Evolutionary conservation across 2,329 filamentous ascomycete genomes (phyloP).

Genomic region (Periconia sp.): DNA sequence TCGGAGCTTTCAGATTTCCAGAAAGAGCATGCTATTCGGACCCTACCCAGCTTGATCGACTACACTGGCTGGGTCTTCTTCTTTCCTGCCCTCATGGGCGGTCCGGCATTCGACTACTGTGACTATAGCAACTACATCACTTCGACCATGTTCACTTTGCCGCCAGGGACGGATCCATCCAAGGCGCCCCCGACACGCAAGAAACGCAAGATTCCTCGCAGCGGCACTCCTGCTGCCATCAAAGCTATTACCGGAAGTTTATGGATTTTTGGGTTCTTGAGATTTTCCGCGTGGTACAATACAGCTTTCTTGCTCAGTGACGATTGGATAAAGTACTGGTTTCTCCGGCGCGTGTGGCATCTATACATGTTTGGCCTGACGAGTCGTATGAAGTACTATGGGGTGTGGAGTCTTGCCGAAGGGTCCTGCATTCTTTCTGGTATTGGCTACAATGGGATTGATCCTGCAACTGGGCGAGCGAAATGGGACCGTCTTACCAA

Average conservation of each 20-base stretch:
- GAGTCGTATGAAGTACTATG: slow-evolving; percentile 90
- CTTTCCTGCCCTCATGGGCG: slow-evolving; percentile 87
- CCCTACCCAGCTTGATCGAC: slow-evolving; percentile 76
- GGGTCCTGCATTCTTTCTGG: slow-evolving; percentile 92
- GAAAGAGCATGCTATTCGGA: slow-evolving; percentile 73
- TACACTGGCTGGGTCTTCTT: slow-evolving; percentile 91
- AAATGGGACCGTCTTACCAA: slow-evolving; percentile 91
- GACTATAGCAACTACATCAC: slow-evolving; percentile 94
- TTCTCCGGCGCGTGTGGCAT: slow-evolving; percentile 73
- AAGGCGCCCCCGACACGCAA: slow-evolving; percentile 85
- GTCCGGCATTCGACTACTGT: slow-evolving; percentile 90
- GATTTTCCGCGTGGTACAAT: slow-evolving; percentile 69
- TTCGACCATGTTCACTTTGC: slow-evolving; percentile 90
- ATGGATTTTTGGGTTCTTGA: slow-evolving; percentile 80
- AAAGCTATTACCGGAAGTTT: slow-evolving; percentile 73
- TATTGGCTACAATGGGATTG: slow-evolving; percentile 90
- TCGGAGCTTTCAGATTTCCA: slow-evolving; percentile 84
- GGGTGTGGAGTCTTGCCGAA: slow-evolving; percentile 90
- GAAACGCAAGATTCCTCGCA: slow-evolving; percentile 89
- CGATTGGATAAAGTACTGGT: slow-evolving; percentile 65
- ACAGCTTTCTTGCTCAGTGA: slow-evolving; percentile 65
- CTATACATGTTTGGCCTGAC: slow-evolving; percentile 84
- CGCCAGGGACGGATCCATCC: slow-evolving; percentile 75
- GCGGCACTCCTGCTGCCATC: slow-evolving; percentile 77
- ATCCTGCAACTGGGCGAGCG: slow-evolving; percentile 79